A percentile compares a stretch with the other conserved stretches of the same genome.
phyloP scores from a whole-genome alignment of 331 rosid genomes.

The Quercus lobata region DNA sequence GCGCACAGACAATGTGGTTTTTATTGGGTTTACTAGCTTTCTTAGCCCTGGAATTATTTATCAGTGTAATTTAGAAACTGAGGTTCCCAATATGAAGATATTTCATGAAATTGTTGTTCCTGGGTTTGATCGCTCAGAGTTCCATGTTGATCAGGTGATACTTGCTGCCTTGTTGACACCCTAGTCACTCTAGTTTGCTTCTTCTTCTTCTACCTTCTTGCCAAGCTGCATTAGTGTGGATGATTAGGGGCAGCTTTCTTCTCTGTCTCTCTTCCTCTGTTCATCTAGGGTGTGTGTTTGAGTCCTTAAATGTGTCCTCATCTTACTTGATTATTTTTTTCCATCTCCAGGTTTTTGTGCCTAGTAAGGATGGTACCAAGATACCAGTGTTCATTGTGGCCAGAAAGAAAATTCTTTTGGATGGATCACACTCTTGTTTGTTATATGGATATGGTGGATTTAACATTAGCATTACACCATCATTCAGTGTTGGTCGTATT shows the following conservation, averaged over 20 bases:
- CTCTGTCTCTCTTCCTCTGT: neutral
- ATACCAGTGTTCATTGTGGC: constrained; percentile 82
- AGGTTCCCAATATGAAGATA: constrained; percentile 63
- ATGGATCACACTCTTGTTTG: constrained; percentile 95
- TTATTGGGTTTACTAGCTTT: constrained; percentile 75
- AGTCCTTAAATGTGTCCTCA: neutral
- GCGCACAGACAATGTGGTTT: constrained; percentile 62
- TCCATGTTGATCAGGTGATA: constrained; percentile 77
- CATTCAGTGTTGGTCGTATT: constrained; percentile 66
- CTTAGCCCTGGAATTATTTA: constrained; percentile 77
- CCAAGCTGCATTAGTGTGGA: neutral
- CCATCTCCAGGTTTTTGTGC: constrained; percentile 63
- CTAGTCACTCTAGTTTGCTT: neutral
- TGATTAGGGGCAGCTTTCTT: neutral
- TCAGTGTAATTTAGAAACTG: constrained; percentile 61
- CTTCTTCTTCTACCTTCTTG: neutral
- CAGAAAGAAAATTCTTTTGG: constrained; percentile 53
- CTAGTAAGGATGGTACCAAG: constrained; percentile 78
- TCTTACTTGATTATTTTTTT: constrained; percentile 7
- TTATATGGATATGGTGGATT: constrained; percentile 94
- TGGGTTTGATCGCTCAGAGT: constrained; percentile 80
- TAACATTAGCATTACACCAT: constrained; percentile 71
- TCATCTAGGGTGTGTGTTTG: neutral
- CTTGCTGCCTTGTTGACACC: neutral
- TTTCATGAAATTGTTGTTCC: constrained; percentile 82